phyloP scores from a whole-genome alignment of 306 rosid species.

The Fragaria nilgerrensis region DNA sequence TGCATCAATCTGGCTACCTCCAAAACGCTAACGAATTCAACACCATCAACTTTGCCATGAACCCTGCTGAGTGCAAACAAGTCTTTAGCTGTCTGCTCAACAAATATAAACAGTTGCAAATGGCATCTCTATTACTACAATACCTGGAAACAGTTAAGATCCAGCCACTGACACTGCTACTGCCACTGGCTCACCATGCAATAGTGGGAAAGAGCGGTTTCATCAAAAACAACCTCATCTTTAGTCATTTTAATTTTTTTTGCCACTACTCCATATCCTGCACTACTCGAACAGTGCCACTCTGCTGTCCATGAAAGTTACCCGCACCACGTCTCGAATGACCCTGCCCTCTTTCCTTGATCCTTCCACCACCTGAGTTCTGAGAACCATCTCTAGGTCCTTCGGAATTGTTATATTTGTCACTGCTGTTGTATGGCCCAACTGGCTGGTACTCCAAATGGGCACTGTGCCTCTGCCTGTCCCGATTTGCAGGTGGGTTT shows the following conservation, averaged over 20 bases:
- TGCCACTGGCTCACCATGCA: slow-evolving; percentile 23
- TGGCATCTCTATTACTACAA: slow-evolving; percentile 7
- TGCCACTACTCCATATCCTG: slow-evolving; percentile 34
- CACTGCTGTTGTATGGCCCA: slow-evolving; percentile 48
- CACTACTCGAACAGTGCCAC: slow-evolving; percentile 47
- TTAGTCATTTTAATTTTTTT: neutral
- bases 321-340: slow-evolving; percentile 78
- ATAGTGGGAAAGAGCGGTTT: slow-evolving; percentile 20
- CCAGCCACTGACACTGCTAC: slow-evolving; percentile 21
- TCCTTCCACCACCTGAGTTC: slow-evolving; percentile 44
- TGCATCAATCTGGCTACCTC: slow-evolving; percentile 29
- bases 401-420: slow-evolving; percentile 39
- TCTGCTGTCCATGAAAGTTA: slow-evolving; percentile 52
- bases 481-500: slow-evolving; percentile 51
- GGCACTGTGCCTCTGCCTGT: slow-evolving; percentile 59
- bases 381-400: slow-evolving; percentile 54
- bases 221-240: slow-evolving; percentile 21
- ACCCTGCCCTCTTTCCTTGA: slow-evolving; percentile 68
- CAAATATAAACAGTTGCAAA: slow-evolving; percentile 22
- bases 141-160: slow-evolving; percentile 37
- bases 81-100: slow-evolving; percentile 31
- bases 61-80: slow-evolving; percentile 21
- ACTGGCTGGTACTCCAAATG: slow-evolving; percentile 87
- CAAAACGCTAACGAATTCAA: slow-evolving; percentile 15
- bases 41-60: slow-evolving; percentile 20